Evolutionary conservation across 179 eudicot genomes (phyloP).

Genomic region (Silene noctiflora): DNA sequence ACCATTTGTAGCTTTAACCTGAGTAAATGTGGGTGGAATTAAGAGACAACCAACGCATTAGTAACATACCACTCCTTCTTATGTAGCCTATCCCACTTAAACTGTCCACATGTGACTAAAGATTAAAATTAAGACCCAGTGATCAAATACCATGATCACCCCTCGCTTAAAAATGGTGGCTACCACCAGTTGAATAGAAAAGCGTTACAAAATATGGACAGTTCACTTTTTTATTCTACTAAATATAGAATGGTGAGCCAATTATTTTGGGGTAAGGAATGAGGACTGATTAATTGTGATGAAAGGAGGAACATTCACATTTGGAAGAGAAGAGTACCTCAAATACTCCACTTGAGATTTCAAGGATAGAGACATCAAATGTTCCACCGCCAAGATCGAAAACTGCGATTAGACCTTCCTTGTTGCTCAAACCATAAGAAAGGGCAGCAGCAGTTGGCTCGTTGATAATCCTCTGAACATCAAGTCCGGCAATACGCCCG

Average conservation of each 20-base stretch:
- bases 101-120: not conserved
- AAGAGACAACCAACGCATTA: not conserved
- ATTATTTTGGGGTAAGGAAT: not conserved
- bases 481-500: constrained; percentile 79
- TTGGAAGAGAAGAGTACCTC: constrained; percentile 45
- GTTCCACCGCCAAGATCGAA: constrained; percentile 96
- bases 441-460: constrained; percentile 96
- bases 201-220: not conserved
- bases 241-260: not conserved
- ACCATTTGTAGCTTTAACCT: constrained; percentile 93
- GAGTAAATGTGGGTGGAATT: not conserved
- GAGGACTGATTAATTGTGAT: too few species aligned
- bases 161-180: not conserved
- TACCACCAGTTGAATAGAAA: not conserved
- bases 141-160: not conserved
- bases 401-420: constrained; percentile 85
- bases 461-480: constrained; percentile 80
- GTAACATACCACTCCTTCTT: not conserved
- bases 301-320: not conserved
- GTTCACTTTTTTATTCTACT: not conserved
- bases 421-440: constrained; percentile 80
- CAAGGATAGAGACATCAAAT: constrained; percentile 80
- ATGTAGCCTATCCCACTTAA: not conserved
- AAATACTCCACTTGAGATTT: constrained; percentile 80
- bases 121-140: not conserved